These are phyloP conservation scores for Oenanthe sinensis DNA, from an alignment of 129 eudicot species.

Conservation along the genomic window DNA sequence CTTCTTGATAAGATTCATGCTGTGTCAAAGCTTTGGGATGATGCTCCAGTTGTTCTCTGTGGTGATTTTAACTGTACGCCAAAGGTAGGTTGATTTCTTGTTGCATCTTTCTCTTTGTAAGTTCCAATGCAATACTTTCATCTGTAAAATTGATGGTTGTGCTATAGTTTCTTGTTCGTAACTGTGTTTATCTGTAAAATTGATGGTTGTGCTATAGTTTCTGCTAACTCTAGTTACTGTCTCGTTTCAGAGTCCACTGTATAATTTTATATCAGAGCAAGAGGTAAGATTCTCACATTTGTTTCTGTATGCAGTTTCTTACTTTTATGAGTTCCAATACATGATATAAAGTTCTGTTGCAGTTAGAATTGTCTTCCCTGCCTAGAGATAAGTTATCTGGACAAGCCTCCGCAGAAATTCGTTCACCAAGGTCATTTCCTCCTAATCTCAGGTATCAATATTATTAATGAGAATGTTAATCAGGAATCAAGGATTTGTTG, in stretches of 20 bases:
- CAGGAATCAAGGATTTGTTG: background rate
- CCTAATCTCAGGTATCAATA: slow-evolving; percentile 37
- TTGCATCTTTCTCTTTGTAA: background rate
- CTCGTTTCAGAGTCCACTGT: slow-evolving; percentile 70
- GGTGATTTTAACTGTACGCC: slow-evolving; percentile 98
- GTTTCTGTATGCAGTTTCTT: slow-evolving; percentile 5
- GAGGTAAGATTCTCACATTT: slow-evolving; percentile 38
- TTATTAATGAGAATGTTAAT: background rate
- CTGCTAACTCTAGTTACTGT: slow-evolving; percentile 10
- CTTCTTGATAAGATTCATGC: slow-evolving; percentile 67
- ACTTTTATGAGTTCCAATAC: background rate
- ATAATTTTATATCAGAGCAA: slow-evolving; percentile 65
- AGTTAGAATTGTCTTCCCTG: slow-evolving; percentile 68
- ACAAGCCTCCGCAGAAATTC: slow-evolving; percentile 67
- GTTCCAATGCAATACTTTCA: background rate
- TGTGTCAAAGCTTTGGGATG: slow-evolving; percentile 87
- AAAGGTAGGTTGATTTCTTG: slow-evolving; percentile 36
- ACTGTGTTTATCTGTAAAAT: background rate
- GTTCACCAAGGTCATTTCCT: slow-evolving; percentile 29
- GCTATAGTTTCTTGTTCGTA: slow-evolving; percentile 4
- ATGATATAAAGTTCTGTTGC: slow-evolving; percentile 13
- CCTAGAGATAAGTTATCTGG: slow-evolving; percentile 85
- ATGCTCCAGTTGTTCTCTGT: slow-evolving; percentile 90
- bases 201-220: slow-evolving; percentile 4
- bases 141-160: background rate